Evolutionary conservation across 495 filamentous ascomycete genomes (phyloP), one percentile per base, ranked within the genome.

Genomic region (Pyrenula massariospora): DNA sequence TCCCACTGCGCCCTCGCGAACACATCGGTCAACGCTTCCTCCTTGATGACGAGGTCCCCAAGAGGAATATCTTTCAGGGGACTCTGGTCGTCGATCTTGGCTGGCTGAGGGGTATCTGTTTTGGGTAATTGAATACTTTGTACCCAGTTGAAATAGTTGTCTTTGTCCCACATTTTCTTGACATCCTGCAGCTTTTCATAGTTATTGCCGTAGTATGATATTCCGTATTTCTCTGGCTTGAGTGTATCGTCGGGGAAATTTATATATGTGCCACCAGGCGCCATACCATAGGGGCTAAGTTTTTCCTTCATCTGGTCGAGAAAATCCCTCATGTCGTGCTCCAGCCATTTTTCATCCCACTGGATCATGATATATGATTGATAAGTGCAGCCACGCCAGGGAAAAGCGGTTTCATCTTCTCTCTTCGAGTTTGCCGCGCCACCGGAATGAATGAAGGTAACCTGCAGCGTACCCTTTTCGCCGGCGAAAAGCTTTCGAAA

Each of bases 311-410:
- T 15, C 23, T 53, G 25, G 10, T 22, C 53, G 23, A 63, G 24
- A 53, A 67, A 67, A 2, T 21, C 12, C 12, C 58, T 52, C 64
- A 66, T 66, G 3, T 66, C 59, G 31, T 20, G 47, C 31, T 57
- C 55, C 58, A 67, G 48, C 61, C 64, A 67, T 24, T 67, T 66
- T 12, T 67, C 65, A n/a, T 52, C 25, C 61, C 64, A 67, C 57
- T 66, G 53, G 10, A 67, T 12, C 22, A 58, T 66, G 48, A 67
- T 42, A 36, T 67, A 66, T 20, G 64, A n/a, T 12, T 48, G 42
- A 19, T 12, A 48, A 48, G 19, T 19, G 42, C 12, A 48, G 25
- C 60, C 51, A 48, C 65, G 65, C 65, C 65, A 67, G 50, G 56
- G 60, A 51, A 62, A 66, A 1, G 65, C 65, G 2, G 58, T 53